Percentiles rank a stretch among this genome's conserved stretches.
Conservation (phyloP, 768 basidiomycete genomes). For the Neoboletus magnificus region DNA sequence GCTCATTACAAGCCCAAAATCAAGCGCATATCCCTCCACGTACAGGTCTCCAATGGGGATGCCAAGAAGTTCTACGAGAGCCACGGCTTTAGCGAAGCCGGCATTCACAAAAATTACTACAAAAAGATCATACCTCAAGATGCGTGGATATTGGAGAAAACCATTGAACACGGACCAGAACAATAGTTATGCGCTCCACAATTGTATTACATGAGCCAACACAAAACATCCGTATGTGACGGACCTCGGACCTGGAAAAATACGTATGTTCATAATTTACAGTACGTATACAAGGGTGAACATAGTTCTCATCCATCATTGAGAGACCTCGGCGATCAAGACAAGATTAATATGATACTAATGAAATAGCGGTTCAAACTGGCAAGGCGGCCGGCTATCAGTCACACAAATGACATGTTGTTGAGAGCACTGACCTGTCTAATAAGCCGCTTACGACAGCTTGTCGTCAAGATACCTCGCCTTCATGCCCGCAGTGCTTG, state of each 20-base stretch:
- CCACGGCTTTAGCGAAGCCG: slow-evolving; percentile 73
- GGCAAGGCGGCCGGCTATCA: slow-evolving; percentile 17
- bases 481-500: slow-evolving; percentile 73
- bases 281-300: slow-evolving; percentile 26
- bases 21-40: slow-evolving; percentile 75
- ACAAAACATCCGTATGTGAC: slow-evolving; percentile 15
- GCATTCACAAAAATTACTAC: slow-evolving; percentile 74
- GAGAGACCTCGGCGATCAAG: slow-evolving; percentile 17
- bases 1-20: slow-evolving; percentile 60
- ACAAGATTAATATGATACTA: slow-evolving; percentile 24
- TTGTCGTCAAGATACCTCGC: slow-evolving; percentile 37
- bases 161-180: slow-evolving; percentile 33
- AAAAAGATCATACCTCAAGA: slow-evolving; percentile 82
- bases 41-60: slow-evolving; percentile 75
- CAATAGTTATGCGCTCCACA: slow-evolving; percentile 23
- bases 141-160: slow-evolving; percentile 83
- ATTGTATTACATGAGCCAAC: slow-evolving; percentile 25
- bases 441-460: slow-evolving; percentile 16
- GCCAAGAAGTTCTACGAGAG: slow-evolving; percentile 82
- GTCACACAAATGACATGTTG: slow-evolving; percentile 11
- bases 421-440: slow-evolving; percentile 14
- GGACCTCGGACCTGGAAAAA: slow-evolving; percentile 8
- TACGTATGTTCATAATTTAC: slow-evolving; percentile 29
- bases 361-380: slow-evolving; percentile 23
- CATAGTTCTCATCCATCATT: slow-evolving; percentile 17